Evolutionary conservation across 805 yeast genomes (phyloP).

Genomic region (Yamadazyma scolyti): DNA sequence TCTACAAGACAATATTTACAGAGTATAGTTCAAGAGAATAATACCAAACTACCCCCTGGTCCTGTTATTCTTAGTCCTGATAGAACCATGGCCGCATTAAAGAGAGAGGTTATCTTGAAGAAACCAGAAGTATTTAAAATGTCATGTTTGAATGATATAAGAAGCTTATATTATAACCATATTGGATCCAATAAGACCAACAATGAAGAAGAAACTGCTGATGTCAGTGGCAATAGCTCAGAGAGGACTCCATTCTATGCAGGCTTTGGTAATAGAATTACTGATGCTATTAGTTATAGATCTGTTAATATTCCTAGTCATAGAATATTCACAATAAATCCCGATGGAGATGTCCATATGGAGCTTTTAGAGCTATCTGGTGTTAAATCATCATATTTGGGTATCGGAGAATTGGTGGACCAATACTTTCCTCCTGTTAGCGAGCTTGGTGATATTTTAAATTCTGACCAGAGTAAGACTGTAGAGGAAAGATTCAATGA

Average conservation of each 20-base stretch:
- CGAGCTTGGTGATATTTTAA: constrained; percentile 19
- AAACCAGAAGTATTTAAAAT: constrained; percentile 98
- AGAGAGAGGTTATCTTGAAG: constrained; percentile 85
- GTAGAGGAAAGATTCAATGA: constrained; percentile 72
- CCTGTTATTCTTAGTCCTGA: constrained; percentile 96
- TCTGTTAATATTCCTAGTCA: constrained; percentile 93
- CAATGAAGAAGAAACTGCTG: constrained; percentile 5
- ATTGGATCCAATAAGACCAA: constrained; percentile 1
- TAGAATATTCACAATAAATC: constrained; percentile 90
- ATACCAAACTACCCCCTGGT: constrained; percentile 72
- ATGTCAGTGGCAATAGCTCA: constrained; percentile 21
- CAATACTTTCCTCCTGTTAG: constrained; percentile 88
- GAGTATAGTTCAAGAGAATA: constrained; percentile 72
- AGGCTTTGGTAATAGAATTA: constrained; percentile 94
- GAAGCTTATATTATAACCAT: constrained; percentile 58
- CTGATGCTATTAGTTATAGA: constrained; percentile 93
- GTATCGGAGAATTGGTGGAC: constrained; percentile 90
- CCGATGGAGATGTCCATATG: constrained; percentile 97
- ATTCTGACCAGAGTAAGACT: constrained; percentile 5
- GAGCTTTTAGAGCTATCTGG: constrained; percentile 94
- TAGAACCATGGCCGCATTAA: constrained; percentile 91
- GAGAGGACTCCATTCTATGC: constrained; percentile 86
- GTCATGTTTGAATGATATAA: constrained; percentile 90
- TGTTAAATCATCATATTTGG: constrained; percentile 79
- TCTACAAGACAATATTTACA: constrained; percentile 78